phyloP scores from a whole-genome alignment of 1,139 yeast genomes.

The Keqinozyma sinolaborantium region DNA sequence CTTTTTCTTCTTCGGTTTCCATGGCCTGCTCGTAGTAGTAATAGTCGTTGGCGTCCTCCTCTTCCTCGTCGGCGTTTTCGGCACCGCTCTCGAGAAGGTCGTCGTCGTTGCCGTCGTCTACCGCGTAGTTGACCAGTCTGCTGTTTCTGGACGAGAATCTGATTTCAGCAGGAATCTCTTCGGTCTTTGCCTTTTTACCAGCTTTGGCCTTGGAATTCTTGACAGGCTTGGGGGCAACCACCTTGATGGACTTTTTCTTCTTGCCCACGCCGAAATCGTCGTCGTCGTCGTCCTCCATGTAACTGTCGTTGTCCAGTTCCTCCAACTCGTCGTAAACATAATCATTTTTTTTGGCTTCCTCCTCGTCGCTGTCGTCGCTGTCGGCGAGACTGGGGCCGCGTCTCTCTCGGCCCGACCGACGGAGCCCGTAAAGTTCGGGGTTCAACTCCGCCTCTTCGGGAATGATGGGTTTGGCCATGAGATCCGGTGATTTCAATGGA shows the following conservation, averaged over 20 bases:
- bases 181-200: constrained; percentile 9
- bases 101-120: constrained; percentile 68
- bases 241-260: constrained; percentile 6
- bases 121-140: constrained; percentile 68
- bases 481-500: background rate
- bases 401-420: constrained; percentile 80
- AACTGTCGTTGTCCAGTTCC: constrained; percentile 4
- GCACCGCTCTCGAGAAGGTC: constrained; percentile 57
- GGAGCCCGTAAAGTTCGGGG: constrained; percentile 89
- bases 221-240: constrained; percentile 11
- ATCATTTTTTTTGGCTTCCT: constrained; percentile 11
- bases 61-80: constrained; percentile 35
- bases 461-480: constrained; percentile 9
- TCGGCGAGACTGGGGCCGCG: constrained; percentile 36
- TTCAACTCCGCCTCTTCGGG: constrained; percentile 49
- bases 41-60: constrained; percentile 30
- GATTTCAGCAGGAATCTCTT: constrained; percentile 33
- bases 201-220: constrained; percentile 15
- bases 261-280: constrained; percentile 10
- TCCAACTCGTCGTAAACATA: constrained; percentile 3
- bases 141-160: constrained; percentile 78
- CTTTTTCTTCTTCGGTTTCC: constrained; percentile 35
- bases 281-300: constrained; percentile 8
- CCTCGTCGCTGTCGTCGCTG: constrained; percentile 38
- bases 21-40: constrained; percentile 36